A percentile compares a stretch with the other conserved stretches of the same genome.
phyloP scores from a whole-genome alignment of 208 protist genomes.

The Leishmania major region DNA sequence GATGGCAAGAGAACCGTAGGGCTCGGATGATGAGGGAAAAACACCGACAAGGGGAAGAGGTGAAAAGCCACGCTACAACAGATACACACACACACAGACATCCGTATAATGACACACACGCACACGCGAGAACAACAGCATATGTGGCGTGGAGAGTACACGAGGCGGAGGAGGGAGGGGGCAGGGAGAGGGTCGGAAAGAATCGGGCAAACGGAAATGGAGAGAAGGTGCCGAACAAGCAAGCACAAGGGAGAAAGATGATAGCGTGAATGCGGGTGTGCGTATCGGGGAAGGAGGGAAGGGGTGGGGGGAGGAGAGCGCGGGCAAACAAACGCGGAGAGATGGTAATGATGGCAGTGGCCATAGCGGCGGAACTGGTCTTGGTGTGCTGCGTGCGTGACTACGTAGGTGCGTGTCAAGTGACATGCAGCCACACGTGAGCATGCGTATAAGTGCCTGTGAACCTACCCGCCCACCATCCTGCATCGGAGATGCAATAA shows the following conservation, averaged over 20 bases:
- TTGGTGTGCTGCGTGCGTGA: background rate
- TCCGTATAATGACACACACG: background rate
- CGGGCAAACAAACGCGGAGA: background rate
- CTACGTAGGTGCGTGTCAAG: background rate
- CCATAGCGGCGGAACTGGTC: background rate
- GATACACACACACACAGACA: background rate
- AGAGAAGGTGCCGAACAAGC: conserved; percentile 6
- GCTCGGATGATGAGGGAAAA: background rate
- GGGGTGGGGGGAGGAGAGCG: background rate
- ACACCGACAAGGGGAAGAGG: conserved; percentile 2
- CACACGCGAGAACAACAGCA: background rate
- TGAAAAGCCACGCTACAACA: background rate
- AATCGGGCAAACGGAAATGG: conserved; percentile 15
- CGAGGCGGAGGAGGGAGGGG: no score
- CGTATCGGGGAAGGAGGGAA: background rate
- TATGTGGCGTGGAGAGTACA: background rate
- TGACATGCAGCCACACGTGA: background rate
- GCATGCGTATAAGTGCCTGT: background rate
- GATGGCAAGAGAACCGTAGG: background rate
- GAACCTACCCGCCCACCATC: background rate
- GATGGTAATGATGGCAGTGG: background rate
- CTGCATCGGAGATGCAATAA: background rate
- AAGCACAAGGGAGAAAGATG: background rate
- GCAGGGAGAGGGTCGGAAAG: conserved; percentile 4
- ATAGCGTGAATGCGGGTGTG: background rate